Evolutionary conservation across 2,329 filamentous ascomycete genomes (phyloP), one percentile per base, ranked within the genome.

Genomic region (Westerdykella aurantiaca): DNA sequence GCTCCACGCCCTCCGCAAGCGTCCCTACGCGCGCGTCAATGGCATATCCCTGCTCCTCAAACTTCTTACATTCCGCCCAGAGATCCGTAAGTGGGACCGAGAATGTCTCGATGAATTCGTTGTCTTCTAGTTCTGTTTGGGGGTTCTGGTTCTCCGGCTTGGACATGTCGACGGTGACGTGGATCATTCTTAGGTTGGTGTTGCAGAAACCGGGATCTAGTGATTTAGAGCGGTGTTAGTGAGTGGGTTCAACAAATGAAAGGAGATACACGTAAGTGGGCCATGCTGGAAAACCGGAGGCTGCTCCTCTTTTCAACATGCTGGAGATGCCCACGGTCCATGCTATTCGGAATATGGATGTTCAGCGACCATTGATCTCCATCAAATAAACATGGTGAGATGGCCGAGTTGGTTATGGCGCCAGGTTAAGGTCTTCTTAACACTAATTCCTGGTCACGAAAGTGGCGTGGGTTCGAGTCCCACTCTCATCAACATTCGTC

Each of bases 61-160:
- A 71, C 50, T 66, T 76, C 62, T 80, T 80, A 60, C 82, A 82
- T 59, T 85, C 81, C 0, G 74, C 74, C 71, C 83, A 88, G 33
- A 91, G 65, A 12, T 76, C 71, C 16, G 67, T 70, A 35, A 91
- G 60, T 5, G 81, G 82, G 6, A 88, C 74, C 7, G 78, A 79
- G 57, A 91, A 90, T 29, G 83, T 82, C 63, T 90, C 85, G 58
- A 91, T 90, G 60, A 89, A 90, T 68, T 91, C 86, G 50, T 81
- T 83, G 21, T 89, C 86, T 61, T 91, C 86, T 6, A 90, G 73
- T 59, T 85, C 71, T 0, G 86, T 82, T 63, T 81, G 51, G 1
- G 80, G 80, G 42, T 85, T 73, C 60, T 83, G 77, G 60, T 91
- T 91, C 55, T 81, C 81, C 0, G 83, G 77, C 1, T 81, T 70